Base-by-base conservation (phyloP, 2,329 filamentous ascomycete genomes). In the Aspergillus texensis region DNA sequence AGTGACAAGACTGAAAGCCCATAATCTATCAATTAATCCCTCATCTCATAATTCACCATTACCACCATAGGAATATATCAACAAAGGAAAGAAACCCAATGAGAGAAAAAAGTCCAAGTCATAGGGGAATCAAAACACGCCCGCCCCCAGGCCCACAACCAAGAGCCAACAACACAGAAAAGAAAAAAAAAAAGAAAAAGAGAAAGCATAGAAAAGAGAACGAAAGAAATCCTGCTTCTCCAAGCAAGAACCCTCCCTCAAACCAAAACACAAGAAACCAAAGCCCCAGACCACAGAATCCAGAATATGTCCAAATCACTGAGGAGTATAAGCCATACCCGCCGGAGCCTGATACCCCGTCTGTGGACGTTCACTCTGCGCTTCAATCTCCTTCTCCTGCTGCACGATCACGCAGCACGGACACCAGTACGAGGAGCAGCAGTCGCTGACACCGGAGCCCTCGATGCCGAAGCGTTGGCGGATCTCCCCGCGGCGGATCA, bases 361-460 rank as follows among this genome's bases (percentile, higher is more conserved):
- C 32, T 67, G 62, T 28, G 60, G 24, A 6, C 48, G 57, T 4
- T 63, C 62, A 5, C 65, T 64, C 61, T 72, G 67, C 9, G 55
- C 61, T 21, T 71, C 67, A 14, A 71, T 80, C 70, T 88, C 86
- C 67, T 86, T 85, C 70, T 88, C 85, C 61, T 87, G 81, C 77
- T 89, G 86, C 66, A 87, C 80, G 62, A 87, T 74, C 6, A 80
- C 79, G 70, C 86, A 88, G 80, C 85, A 87, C 41, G 78, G 72
- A 72, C 86, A 88, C 77, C 82, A 88, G 73, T 78, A 86, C 16
- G 81, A 76, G n/a, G 77, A 72, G 68, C 82, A 83, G 75, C 81
- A 88, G 71, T 88, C 86, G 39, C 74, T 74, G 62, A 72, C 73
- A 43, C 78, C 79, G 55, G 76, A 79, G 41, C 86, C 85, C 53